Evolutionary conservation across 768 basidiomycete genomes (phyloP), one percentile per base, ranked within the genome.

Genomic region (Tylopilus felleus): DNA sequence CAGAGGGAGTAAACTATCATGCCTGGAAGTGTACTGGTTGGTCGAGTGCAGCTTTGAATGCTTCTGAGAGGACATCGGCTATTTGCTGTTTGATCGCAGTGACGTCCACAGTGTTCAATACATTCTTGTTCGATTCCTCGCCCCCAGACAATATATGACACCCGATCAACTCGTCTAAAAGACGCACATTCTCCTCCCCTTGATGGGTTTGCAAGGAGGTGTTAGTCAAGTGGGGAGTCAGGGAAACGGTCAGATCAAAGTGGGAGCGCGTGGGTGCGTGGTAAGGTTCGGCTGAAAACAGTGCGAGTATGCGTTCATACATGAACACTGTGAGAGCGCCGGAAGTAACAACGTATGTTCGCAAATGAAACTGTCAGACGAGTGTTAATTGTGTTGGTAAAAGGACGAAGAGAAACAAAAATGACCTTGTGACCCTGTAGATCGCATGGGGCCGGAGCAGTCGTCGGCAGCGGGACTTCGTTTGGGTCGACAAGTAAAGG

Each of bases 11-110:
- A 16, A 47, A 39, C 28, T 14, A 10, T 38, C 74, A 41, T 64
- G 83, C 93, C 79, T 95, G 91, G 63, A 95, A 95, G 67, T 94
- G 84, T 22, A 92, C 70, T 16, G 91, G 88, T 60, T 84, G 88
- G 57, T 86, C 82, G 13, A 91, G 69, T 0, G 89, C 94, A 10
- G 97, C 96, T 65, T 78, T 85, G 71, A 97, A 94, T 2, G 85
- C 85, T 62, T 96, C 94, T 0, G 79, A 80, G 5, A 97, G 76
- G 9, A 88, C 73, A 14, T 79, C 76, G 1, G 79, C 75, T 49
- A 93, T 85, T 56, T 88, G 82, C 17, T 72, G 72, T 43, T 85
- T 74, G 22, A 93, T 81, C n/a, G 60, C 47, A 4, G 73, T 70
- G 5, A 86, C 55, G 65, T 84, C 79, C 31, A 58, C 63, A 13